A percentile compares a stretch with the other conserved stretches of the same genome.
phyloP scores from a whole-genome alignment of 768 basidiomycete species.

The Dioszegia hungarica region DNA sequence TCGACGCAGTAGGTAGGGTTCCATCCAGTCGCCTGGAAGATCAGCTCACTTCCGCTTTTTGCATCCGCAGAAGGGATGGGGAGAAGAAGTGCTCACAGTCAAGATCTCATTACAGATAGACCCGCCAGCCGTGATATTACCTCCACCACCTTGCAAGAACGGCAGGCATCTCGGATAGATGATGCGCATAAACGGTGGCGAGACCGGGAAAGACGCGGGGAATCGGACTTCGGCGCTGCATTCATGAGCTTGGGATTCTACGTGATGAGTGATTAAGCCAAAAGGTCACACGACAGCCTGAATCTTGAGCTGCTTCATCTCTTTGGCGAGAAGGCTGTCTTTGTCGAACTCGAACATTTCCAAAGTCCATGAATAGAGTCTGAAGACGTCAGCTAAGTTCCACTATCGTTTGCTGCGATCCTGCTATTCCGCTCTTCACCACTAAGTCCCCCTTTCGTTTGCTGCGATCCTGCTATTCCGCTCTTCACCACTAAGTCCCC shows the following conservation, averaged over 20 bases:
- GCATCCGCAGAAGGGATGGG: not conserved
- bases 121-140: slow-evolving; percentile 32
- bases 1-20: slow-evolving; percentile 33
- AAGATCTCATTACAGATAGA: slow-evolving; percentile 36
- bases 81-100: slow-evolving; percentile 8
- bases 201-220: slow-evolving; percentile 61
- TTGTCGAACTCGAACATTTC: slow-evolving; percentile 50
- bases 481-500: too few relatives aligned
- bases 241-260: not conserved
- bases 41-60: not conserved
- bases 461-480: too few relatives aligned
- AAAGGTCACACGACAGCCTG: slow-evolving; percentile 56
- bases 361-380: slow-evolving; percentile 36
- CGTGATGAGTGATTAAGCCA: not conserved
- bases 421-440: too few relatives aligned
- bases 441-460: too few relatives aligned
- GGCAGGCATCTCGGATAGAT: slow-evolving; percentile 68
- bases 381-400: slow-evolving; percentile 10
- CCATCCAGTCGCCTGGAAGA: slow-evolving; percentile 20
- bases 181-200: slow-evolving; percentile 72
- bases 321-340: slow-evolving; percentile 36
- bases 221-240: slow-evolving; percentile 63
- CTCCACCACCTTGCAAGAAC: slow-evolving; percentile 54
- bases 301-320: slow-evolving; percentile 57
- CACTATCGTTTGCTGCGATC: too few relatives aligned